Evolutionary conservation across 2,329 filamentous ascomycete genomes (phyloP).

Genomic region (Peltaster fructicola): DNA sequence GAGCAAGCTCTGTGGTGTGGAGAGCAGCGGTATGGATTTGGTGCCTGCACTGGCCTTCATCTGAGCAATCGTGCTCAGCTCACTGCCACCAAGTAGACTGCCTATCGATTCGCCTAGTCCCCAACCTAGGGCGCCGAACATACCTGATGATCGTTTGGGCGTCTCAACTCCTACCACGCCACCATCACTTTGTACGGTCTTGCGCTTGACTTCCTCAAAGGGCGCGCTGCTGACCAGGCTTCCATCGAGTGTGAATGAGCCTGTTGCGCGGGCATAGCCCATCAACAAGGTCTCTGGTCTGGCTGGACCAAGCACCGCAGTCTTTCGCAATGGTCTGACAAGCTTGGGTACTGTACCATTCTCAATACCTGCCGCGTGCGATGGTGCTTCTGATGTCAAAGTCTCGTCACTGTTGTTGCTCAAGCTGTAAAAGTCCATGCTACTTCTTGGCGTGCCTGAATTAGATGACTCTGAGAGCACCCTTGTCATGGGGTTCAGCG

Average conservation of each 20-base stretch:
- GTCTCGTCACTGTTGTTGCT: conserved; percentile 95
- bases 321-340: conserved; percentile 10
- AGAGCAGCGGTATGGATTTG: conserved; percentile 77
- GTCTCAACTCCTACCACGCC: conserved; percentile 70
- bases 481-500: conserved; percentile 40
- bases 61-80: conserved; percentile 85
- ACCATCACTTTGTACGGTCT: conserved; percentile 69
- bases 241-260: conserved; percentile 79
- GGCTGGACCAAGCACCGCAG: conserved; percentile 29
- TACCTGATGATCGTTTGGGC: conserved; percentile 55
- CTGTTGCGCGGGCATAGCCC: conserved; percentile 89
- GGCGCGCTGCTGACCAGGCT: conserved; percentile 75
- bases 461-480: conserved; percentile 65
- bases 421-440: conserved; percentile 83
- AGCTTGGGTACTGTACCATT: too few relatives aligned
- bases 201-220: conserved; percentile 92
- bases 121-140: conserved; percentile 77
- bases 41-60: conserved; percentile 80
- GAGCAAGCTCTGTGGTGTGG: conserved; percentile 83
- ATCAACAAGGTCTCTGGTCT: conserved; percentile 78
- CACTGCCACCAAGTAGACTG: conserved; percentile 67
- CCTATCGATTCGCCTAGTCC: conserved; percentile 75
- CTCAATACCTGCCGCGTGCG: conserved; percentile 20
- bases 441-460: conserved; percentile 67
- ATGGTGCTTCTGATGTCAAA: conserved; percentile 52